Percentiles rank a stretch among this genome's conserved stretches.
Conservation (phyloP, 768 basidiomycete species). For the Amanita muscaria region DNA sequence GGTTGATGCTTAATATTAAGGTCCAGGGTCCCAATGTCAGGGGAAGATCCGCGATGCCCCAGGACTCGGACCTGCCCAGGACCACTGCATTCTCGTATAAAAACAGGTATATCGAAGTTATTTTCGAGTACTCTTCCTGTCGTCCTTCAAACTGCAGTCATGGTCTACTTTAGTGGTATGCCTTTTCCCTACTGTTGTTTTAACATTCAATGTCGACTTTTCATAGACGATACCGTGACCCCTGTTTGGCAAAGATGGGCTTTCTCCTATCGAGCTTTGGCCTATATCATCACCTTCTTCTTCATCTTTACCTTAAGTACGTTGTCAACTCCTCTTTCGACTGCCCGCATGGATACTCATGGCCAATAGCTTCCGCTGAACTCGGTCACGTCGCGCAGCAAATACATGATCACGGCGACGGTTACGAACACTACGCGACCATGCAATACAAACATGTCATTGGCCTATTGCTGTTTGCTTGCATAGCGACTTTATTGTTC, state of each 20-base stretch:
- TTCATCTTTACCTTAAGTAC: constrained; percentile 21
- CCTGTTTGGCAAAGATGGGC: neutral
- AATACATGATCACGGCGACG: constrained; percentile 22
- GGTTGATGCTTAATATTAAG: too few species aligned
- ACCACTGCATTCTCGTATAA: too few species aligned
- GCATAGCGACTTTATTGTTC: constrained; percentile 19
- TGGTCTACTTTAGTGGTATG: too few species aligned
- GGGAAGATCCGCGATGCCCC: too few species aligned
- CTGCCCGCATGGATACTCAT: neutral
- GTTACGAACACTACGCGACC: constrained; percentile 18
- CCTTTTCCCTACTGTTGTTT: too few species aligned
- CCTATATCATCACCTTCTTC: constrained; percentile 17
- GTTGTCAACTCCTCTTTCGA: constrained; percentile 5
- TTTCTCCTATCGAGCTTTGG: constrained; percentile 1
- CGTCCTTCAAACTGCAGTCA: too few species aligned
- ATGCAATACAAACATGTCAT: constrained; percentile 22
- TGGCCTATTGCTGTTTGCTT: constrained; percentile 21
- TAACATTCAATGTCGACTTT: too few species aligned
- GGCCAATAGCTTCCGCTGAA: constrained; percentile 16
- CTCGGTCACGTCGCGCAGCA: constrained; percentile 24
- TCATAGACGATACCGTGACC: too few species aligned
- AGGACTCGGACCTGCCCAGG: too few species aligned
- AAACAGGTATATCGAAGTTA: too few species aligned
- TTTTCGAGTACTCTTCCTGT: too few species aligned
- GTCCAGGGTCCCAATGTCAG: too few species aligned